A percentile compares a stretch with the other conserved stretches of the same genome.
Evolutionary conservation across 176 grass and related monocot genomes (phyloP).

Genomic region (Cenchrus americanus): DNA sequence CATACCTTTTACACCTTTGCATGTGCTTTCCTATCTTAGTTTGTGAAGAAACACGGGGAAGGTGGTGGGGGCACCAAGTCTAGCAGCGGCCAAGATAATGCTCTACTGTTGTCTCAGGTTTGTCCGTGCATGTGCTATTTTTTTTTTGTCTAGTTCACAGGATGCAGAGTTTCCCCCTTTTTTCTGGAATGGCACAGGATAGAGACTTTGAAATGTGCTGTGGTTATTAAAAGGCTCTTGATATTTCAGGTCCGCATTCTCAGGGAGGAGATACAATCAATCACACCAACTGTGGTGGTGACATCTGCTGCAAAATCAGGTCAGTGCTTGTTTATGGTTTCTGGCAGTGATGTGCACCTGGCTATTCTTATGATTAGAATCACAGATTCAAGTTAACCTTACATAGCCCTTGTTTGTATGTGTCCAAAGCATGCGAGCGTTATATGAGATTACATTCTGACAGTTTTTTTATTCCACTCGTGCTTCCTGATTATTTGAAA

Average conservation of each 20-base stretch:
- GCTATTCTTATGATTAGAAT: not conserved
- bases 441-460: not conserved
- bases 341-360: not conserved
- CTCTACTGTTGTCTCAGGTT: constrained; percentile 34
- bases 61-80: not conserved
- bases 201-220: not conserved
- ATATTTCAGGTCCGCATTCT: constrained; percentile 55
- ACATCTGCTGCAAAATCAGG: constrained; percentile 41
- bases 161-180: not conserved
- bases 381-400: not conserved
- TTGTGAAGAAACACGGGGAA: constrained; percentile 24
- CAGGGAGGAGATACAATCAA: constrained; percentile 44
- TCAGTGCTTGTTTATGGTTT: constrained; percentile 1
- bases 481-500: constrained; percentile 15
- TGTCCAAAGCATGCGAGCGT: not conserved
- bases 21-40: not conserved
- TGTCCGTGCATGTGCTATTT: not conserved
- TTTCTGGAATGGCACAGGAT: not conserved
- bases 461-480: not conserved
- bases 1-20: not conserved
- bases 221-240: not conserved
- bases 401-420: not conserved
- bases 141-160: not conserved
- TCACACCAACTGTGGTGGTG: constrained; percentile 28
- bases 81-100: not conserved